These are phyloP conservation scores for Stachybotrys chartarum DNA, from an alignment of 2,329 filamentous ascomycete genomes.

Conservation along the genomic window DNA sequence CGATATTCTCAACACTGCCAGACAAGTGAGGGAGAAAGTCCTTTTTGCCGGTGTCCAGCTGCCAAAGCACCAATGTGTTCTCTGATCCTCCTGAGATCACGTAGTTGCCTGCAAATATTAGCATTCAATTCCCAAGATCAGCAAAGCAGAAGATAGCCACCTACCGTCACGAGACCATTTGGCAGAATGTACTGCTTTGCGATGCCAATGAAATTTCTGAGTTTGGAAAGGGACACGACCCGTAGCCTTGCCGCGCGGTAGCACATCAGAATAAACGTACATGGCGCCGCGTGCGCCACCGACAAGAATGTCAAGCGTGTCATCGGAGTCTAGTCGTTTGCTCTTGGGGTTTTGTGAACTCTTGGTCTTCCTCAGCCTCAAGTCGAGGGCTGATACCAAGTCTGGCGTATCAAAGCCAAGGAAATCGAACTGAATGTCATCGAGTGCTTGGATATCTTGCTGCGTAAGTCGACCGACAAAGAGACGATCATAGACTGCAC, in stretches of 20 bases:
- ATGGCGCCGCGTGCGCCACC: slow-evolving; percentile 73
- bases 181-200: slow-evolving; percentile 71
- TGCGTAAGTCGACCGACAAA: slow-evolving; percentile 24
- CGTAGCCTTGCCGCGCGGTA: slow-evolving; percentile 47
- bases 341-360: slow-evolving; percentile 11
- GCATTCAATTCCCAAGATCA: slow-evolving; percentile 8
- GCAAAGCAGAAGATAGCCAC: slow-evolving; percentile 1
- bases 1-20: slow-evolving; percentile 75
- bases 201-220: slow-evolving; percentile 84
- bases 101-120: slow-evolving; percentile 65
- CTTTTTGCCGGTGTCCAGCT: slow-evolving; percentile 76
- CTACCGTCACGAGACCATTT: slow-evolving; percentile 91
- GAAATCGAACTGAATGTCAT: slow-evolving; percentile 42
- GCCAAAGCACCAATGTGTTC: slow-evolving; percentile 86
- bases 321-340: slow-evolving; percentile 16
- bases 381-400: slow-evolving; percentile 59
- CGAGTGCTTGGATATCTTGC: slow-evolving; percentile 11
- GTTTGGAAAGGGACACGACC: slow-evolving; percentile 44
- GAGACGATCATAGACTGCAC: slow-evolving; percentile 28
- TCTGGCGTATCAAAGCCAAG: slow-evolving; percentile 54
- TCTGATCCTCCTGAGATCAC: slow-evolving; percentile 89
- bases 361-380: slow-evolving; percentile 31
- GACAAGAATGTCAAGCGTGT: slow-evolving; percentile 64
- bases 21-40: slow-evolving; percentile 87
- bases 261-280: slow-evolving; percentile 71